Evolutionary conservation across 768 basidiomycete species (phyloP).

Genomic region (Crassisporium funariophilum): DNA sequence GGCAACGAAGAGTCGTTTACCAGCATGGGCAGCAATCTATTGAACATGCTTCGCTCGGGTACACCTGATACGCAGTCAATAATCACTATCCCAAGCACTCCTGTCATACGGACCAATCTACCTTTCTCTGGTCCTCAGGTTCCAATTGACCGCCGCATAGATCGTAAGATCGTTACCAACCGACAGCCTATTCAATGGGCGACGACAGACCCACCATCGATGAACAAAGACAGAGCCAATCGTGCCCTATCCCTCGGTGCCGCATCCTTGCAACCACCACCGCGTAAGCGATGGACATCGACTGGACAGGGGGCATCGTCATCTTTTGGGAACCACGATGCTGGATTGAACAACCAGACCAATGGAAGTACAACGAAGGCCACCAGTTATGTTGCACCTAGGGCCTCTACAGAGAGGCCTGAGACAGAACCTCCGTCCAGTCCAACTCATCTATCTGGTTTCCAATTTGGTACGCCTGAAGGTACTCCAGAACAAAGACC

Average conservation of each 20-base stretch:
- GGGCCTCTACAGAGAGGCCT: conserved; percentile 19
- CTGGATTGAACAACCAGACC: too few relatives aligned
- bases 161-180: conserved; percentile 36
- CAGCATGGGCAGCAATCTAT: conserved; percentile 54
- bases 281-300: conserved; percentile 50
- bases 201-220: conserved; percentile 33
- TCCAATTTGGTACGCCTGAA: conserved; percentile 41
- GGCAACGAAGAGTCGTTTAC: conserved; percentile 56
- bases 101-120: conserved; percentile 31
- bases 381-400: conserved; percentile 17
- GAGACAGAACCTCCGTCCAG: conserved; percentile 29
- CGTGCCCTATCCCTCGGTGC: conserved; percentile 36
- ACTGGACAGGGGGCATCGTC: conserved; percentile 25
- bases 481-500: conserved; percentile 41
- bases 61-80: conserved; percentile 31
- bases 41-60: conserved; percentile 51
- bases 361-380: conserved; percentile 4
- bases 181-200: conserved; percentile 26
- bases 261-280: conserved; percentile 49
- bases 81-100: conserved; percentile 21
- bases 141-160: conserved; percentile 33
- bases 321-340: too few relatives aligned
- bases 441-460: conserved; percentile 23
- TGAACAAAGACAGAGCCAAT: conserved; percentile 28
- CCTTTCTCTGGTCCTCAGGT: conserved; percentile 33